Percentiles rank a stretch among this genome's conserved stretches.
These are phyloP conservation scores for Aspergillus cejpii DNA, from an alignment of 2,329 filamentous ascomycete genomes.

Conservation along the genomic window DNA sequence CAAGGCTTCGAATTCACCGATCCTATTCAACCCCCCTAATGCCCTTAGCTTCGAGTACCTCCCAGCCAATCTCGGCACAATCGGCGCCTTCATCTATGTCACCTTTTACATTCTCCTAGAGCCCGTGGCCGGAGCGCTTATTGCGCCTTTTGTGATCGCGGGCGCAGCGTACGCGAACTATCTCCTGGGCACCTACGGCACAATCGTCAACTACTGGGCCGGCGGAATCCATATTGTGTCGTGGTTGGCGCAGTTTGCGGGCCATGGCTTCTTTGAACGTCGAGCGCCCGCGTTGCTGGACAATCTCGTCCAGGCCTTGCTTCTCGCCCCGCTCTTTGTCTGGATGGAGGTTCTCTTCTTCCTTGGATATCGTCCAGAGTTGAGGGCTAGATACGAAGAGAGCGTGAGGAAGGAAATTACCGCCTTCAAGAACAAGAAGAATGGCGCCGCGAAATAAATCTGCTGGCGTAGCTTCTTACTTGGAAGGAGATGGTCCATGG, in stretches of 20 bases:
- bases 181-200: slow-evolving; percentile 58
- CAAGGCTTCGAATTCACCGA: slow-evolving; percentile 52
- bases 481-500: not conserved
- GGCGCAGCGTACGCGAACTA: slow-evolving; percentile 71
- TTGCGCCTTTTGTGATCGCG: slow-evolving; percentile 69
- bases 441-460: slow-evolving; percentile 17
- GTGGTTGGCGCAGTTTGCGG: slow-evolving; percentile 87
- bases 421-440: slow-evolving; percentile 53
- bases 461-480: not conserved
- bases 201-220: slow-evolving; percentile 58
- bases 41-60: slow-evolving; percentile 51
- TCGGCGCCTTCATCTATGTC: slow-evolving; percentile 58
- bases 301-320: slow-evolving; percentile 84
- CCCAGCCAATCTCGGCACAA: slow-evolving; percentile 54
- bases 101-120: slow-evolving; percentile 85
- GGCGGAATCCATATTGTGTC: slow-evolving; percentile 62
- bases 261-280: slow-evolving; percentile 82
- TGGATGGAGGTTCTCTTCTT: slow-evolving; percentile 92
- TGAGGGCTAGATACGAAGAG: slow-evolving; percentile 73
- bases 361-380: slow-evolving; percentile 80
- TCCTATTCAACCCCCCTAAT: slow-evolving; percentile 49
- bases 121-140: slow-evolving; percentile 75
- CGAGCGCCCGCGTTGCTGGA: slow-evolving; percentile 83
- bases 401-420: slow-evolving; percentile 68
- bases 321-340: slow-evolving; percentile 91